Conservation (phyloP, 2,329 filamentous ascomycete genomes). For the Orbilia javanica region DNA sequence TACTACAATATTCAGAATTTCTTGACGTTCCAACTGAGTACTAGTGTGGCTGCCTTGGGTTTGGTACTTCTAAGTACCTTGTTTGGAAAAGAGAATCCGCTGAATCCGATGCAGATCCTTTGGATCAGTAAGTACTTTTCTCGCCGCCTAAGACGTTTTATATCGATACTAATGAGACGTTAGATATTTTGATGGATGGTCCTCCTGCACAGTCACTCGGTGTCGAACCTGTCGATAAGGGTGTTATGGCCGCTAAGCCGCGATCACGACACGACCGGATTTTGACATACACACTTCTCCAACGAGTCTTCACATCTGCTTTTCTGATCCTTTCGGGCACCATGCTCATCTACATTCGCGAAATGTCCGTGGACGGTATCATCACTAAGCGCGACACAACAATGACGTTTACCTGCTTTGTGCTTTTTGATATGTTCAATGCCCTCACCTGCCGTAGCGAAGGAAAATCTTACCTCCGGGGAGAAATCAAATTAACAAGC, state of each 20-base stretch:
- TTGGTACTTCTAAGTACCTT: conserved; percentile 93
- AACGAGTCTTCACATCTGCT: conserved; percentile 87
- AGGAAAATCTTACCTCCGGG: conserved; percentile 85
- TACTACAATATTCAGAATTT: conserved; percentile 99
- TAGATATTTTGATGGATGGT: conserved; percentile 99
- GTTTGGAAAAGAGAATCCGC: conserved; percentile 90
- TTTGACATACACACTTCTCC: conserved; percentile 84
- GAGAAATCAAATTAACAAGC: conserved; percentile 83
- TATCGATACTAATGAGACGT: conserved; percentile 61
- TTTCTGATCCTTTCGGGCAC: conserved; percentile 92
- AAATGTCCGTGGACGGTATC: conserved; percentile 85
- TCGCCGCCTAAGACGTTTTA: background rate
- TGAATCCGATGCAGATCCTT: conserved; percentile 99
- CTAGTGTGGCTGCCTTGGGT: conserved; percentile 90
- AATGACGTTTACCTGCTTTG: conserved; percentile 99
- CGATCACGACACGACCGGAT: conserved; percentile 88
- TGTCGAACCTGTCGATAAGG: conserved; percentile 92
- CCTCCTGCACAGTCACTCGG: conserved; percentile 96
- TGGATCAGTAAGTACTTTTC: conserved; percentile 90
- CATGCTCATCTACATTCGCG: conserved; percentile 87
- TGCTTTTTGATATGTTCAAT: conserved; percentile 99
- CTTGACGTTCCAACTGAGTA: conserved; percentile 97
- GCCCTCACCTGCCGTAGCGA: conserved; percentile 92
- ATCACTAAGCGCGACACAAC: conserved; percentile 95
- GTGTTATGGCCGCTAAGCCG: conserved; percentile 92